phyloP scores from a whole-genome alignment of 2,329 filamentous ascomycete species.

The Volutella citrinella region DNA sequence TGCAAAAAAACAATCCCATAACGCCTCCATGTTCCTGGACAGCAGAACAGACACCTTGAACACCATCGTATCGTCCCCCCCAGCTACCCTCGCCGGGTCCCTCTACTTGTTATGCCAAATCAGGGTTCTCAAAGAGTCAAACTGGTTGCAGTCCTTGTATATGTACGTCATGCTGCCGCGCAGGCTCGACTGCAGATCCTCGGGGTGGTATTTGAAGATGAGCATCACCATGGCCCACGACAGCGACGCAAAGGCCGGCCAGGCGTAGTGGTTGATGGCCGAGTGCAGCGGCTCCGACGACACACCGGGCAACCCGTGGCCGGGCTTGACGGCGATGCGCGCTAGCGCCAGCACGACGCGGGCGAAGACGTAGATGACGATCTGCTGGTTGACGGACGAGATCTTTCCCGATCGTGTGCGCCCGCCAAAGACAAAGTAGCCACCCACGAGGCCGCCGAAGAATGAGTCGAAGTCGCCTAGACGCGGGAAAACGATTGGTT shows the following conservation, averaged over 20 bases:
- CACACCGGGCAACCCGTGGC: constrained; percentile 47
- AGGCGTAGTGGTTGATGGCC: constrained; percentile 67
- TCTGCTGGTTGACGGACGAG: constrained; percentile 88
- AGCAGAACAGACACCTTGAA: too few relatives aligned
- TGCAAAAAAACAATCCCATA: too few relatives aligned
- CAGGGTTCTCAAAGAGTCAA: constrained; percentile 83
- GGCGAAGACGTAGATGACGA: constrained; percentile 96
- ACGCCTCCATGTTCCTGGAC: too few relatives aligned
- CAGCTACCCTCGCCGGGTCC: constrained; percentile 2
- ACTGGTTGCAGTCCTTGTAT: constrained; percentile 84
- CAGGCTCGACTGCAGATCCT: constrained; percentile 86
- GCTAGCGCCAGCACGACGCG: constrained; percentile 83
- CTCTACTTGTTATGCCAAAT: constrained; percentile 75
- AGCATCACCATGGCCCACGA: constrained; percentile 97
- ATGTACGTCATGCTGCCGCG: constrained; percentile 97
- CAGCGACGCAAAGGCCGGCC: constrained; percentile 87
- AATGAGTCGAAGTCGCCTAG: constrained; percentile 76
- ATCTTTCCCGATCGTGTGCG: constrained; percentile 65
- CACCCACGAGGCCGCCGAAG: constrained; percentile 80
- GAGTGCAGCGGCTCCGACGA: constrained; percentile 46
- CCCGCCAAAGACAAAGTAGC: constrained; percentile 86
- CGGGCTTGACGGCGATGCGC: constrained; percentile 72
- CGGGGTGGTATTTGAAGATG: constrained; percentile 87
- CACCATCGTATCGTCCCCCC: too few relatives aligned
- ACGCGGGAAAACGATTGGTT: too few relatives aligned